Base-by-base conservation (phyloP, 495 filamentous ascomycete genomes). In the Xylaria acuta region DNA sequence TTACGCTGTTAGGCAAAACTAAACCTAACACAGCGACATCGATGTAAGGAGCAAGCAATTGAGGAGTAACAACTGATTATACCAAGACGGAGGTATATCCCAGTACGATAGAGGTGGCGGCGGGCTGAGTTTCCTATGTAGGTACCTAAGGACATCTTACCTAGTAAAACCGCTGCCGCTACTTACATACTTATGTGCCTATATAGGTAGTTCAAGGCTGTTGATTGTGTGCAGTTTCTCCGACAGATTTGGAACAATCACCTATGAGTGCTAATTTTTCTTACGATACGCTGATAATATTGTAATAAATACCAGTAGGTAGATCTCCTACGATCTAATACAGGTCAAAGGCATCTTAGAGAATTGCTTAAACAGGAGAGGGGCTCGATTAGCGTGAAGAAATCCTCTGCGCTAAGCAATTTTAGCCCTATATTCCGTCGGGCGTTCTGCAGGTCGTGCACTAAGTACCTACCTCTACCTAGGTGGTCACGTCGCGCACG, bases 401-500 rank as follows among this genome's bases (percentile, higher is more conserved):
- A 27, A 27, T 64, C n/a, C 60, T 43, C 38, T 30, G 25, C 12
- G 30, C 63, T 43, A 43, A 47, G 41, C 43, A 34, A 47, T 43
- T n/a, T 64, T 18, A 30, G 18, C 27, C 40, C 63, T 65, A 65
- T 32, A 65, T 49, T 30, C 63, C 40, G 63, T 34, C 41, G 27
- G 38, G 59, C 36, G 38, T 47, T 65, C 41, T 65, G 63, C 63
- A 49, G 41, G 41, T 34, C 25, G 18, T 64, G 36, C 38, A 38
- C n/a, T n/a, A n/a, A n/a, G 32, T 43, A 36, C 58, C 34, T 38
- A 59, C 54, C 30, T 59, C 8, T 20, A 60, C 4, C 1, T 43
- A 30, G 38, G 60, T 34, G 43, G 45, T 64, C 38, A 47, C 62
- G 49, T 64, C 25, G 38, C 14, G 41, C 12, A 34, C 25, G 25